Percentiles rank a stretch among this genome's conserved stretches.
Evolutionary conservation across 257 asterid genomes (phyloP).

Genomic region (Gardenia jasminoides): DNA sequence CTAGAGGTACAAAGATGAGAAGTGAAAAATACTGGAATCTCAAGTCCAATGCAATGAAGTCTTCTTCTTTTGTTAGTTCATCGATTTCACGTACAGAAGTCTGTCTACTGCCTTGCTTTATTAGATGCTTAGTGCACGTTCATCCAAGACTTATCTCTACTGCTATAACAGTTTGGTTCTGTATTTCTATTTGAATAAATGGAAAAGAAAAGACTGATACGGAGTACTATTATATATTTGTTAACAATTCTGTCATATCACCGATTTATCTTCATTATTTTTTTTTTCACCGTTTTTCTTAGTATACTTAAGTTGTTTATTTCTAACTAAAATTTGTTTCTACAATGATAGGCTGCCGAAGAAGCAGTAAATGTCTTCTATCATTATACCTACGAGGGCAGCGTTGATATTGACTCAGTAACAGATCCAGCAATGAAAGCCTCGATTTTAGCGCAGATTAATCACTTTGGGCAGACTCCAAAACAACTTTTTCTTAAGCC

Average conservation of each 20-base stretch:
- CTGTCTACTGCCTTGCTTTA: neutral
- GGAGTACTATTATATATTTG: neutral
- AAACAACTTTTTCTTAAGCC: conserved; percentile 88
- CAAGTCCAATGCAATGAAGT: neutral
- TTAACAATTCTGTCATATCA: neutral
- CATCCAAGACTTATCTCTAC: neutral
- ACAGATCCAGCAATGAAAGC: conserved; percentile 99
- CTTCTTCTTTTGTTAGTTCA: neutral
- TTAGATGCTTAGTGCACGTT: neutral
- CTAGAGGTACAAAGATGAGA: neutral
- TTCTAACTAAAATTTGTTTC: conserved; percentile 11
- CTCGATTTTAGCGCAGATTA: conserved; percentile 94
- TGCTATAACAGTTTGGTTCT: neutral
- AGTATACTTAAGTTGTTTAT: neutral
- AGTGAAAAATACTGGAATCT: neutral
- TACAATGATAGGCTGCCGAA: conserved; percentile 79
- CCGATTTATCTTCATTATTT: neutral
- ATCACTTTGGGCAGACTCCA: conserved; percentile 99
- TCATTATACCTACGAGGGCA: conserved; percentile 98
- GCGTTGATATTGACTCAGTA: conserved; percentile 95
- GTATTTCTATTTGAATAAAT: neutral
- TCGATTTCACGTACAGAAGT: neutral
- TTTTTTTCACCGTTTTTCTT: neutral
- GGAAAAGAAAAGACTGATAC: neutral
- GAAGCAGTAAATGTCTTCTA: conserved; percentile 97